Evolutionary conservation across 1,284 basidiomycete species (phyloP), one percentile per base, ranked within the genome.

Genomic region (Ustilago cynodontis): DNA sequence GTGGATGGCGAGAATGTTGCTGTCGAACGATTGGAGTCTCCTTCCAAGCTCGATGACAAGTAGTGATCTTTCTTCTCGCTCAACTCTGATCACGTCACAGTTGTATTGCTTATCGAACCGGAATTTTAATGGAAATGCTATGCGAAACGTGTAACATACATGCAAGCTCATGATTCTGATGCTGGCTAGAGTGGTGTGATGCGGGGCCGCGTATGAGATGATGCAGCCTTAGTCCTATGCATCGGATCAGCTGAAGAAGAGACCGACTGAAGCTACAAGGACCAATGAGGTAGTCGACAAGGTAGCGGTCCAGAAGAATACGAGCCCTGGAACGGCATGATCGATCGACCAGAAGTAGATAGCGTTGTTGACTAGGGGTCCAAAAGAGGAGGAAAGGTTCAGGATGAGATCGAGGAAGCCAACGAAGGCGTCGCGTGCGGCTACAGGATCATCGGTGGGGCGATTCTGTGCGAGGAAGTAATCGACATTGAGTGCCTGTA

Each of bases 341-440:
- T 76, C 68, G 11, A 76, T 41, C 22, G 65, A 67, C 67, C 67
- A 71, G 3, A 43, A 26, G 41, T 76, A 76, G 39, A 76, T 65
- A 14, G 31, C 28, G 33, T 65, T 71, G 61, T 71, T 76, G 61
- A 71, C n/a, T 13, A 76, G n/a, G 1, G 73, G 73, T 3, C 65
- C 68, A 3, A 61, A 22, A 1, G 65, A 49, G 1, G 8, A 1
- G 37, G 63, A 43, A 13, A 64, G n/a, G 14, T 47, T 62, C 20
- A 22, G 14, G 16, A 76, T 41, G 16, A 76, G 59, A 45, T 58
- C 57, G 54, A 65, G 26, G 52, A 76, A 66, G 41, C 68, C 61
- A 1, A 76, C n/a, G 20, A 76, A 76, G 31, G 68, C 60, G 47
- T 76, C 73, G n/a, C 73, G 49, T 24, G 60, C 73, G 11, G 61